Evolutionary conservation across 805 yeast species (phyloP).

Genomic region (Metschnikowia lochheadii): DNA sequence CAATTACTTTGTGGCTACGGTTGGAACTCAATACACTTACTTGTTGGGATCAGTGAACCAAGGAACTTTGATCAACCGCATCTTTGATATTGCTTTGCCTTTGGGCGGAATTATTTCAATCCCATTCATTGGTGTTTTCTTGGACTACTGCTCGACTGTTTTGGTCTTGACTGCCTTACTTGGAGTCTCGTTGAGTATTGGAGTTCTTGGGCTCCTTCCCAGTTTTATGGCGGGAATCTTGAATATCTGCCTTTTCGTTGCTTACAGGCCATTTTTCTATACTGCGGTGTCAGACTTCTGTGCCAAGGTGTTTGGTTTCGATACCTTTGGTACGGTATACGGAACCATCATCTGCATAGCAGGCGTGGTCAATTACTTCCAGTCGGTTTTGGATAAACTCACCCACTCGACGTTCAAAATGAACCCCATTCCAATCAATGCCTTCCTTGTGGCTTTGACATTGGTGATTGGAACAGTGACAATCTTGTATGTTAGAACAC

Average conservation of each 20-base stretch:
- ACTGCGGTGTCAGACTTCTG: slow-evolving; percentile 56
- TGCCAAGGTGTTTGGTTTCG: slow-evolving; percentile 61
- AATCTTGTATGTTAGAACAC: slow-evolving; percentile 33
- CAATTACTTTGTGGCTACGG: slow-evolving; percentile 57
- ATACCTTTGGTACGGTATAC: slow-evolving; percentile 56
- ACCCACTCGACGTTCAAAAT: slow-evolving; percentile 51
- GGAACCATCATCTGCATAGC: slow-evolving; percentile 54
- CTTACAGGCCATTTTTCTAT: slow-evolving; percentile 55
- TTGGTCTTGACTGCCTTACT: slow-evolving; percentile 40
- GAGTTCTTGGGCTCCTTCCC: slow-evolving; percentile 45
- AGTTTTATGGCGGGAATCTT: slow-evolving; percentile 39
- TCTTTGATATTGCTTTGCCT: slow-evolving; percentile 53
- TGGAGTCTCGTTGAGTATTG: slow-evolving; percentile 41
- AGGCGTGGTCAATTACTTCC: slow-evolving; percentile 48
- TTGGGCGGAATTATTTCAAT: slow-evolving; percentile 53
- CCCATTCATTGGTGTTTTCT: slow-evolving; percentile 50
- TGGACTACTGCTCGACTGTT: slow-evolving; percentile 47
- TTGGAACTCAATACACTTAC: slow-evolving; percentile 50
- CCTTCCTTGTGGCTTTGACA: slow-evolving; percentile 36
- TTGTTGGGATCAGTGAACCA: slow-evolving; percentile 35
- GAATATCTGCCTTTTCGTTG: slow-evolving; percentile 46
- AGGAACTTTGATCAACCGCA: slow-evolving; percentile 41
- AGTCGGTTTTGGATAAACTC: slow-evolving; percentile 42
- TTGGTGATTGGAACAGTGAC: slow-evolving; percentile 41
- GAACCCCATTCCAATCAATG: slow-evolving; percentile 53